Base-by-base conservation (phyloP, 805 yeast genomes). In the Metschnikowia baotianmanensis region DNA sequence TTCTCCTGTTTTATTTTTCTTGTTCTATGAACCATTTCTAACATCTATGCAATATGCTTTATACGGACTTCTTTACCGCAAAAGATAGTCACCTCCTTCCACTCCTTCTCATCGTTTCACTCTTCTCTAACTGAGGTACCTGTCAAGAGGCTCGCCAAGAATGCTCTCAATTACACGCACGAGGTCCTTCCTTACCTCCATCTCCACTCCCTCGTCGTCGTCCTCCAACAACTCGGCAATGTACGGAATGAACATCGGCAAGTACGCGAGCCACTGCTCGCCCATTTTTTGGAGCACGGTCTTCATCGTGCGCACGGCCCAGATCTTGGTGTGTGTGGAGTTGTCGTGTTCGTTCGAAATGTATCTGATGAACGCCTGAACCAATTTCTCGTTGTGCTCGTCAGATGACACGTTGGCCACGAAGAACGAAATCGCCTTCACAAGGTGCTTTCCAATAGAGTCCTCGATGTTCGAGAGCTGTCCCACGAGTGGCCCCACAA, bases 171-270 rank as follows among this genome's bases (percentile, higher is more conserved):
- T 82, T 5, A 86, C 96, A 55, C 86, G 87, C 7, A 91, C 96
- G 47, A 93, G 74, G 11, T 95, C 96, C 25, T 82, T 76, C 65
- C 96, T 82, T 3, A 89, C 96, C 63, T 89, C 97, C 57, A 78
- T 61, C 63, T 93, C 98, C 22, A 93, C 96, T 35, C 77, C 80
- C 62, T 93, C 99, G 48, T 90, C 95, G 45, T 93, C 98, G 59
- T 90, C 98, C 58, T 93, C 99, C 47, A 93, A 72, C 43, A 93
- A 68, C 65, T 93, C 99, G 6, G 98, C 96, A 61, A 93, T 87
- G 45, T 87, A 76, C 24, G 99, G 99, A 47, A 93, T 96, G 52
- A 93, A 75, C 58, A 90, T 96, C 18, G 99, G 99, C 53, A 93
- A 72, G 69, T 86, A 74, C 24, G 83, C 71, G 50, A 93, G 74